Conservation (phyloP, 179 eudicot species). For the Carnegiea gigantea region DNA sequence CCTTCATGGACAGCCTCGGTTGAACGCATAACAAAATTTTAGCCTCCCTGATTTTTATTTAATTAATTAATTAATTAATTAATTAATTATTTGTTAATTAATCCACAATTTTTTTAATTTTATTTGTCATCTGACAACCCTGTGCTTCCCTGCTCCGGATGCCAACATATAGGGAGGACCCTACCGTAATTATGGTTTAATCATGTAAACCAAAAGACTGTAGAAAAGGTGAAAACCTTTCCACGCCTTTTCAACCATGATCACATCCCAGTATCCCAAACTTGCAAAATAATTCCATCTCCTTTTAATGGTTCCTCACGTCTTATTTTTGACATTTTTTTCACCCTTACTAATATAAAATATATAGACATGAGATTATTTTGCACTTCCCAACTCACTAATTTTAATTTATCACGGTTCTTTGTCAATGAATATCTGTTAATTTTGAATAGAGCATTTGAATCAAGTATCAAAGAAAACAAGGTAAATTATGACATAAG, state of each 20-base stretch:
- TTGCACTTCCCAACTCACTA: too few species aligned
- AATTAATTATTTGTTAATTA: not conserved
- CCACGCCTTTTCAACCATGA: conserved; percentile 1
- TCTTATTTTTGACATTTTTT: not conserved
- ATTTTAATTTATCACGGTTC: too few species aligned
- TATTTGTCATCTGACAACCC: not conserved
- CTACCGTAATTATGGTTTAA: conserved; percentile 32
- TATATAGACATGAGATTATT: too few species aligned
- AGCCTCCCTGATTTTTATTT: not conserved
- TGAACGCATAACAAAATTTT: conserved; percentile 5
- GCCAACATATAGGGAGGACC: not conserved
- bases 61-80: not conserved
- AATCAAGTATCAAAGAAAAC: too few species aligned
- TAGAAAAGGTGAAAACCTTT: conserved; percentile 26
- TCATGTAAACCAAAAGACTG: conserved; percentile 32
- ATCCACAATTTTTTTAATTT: not conserved
- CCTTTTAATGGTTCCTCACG: conserved; percentile 10
- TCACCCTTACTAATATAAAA: not conserved
- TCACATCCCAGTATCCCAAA: not conserved
- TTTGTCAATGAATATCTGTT: too few species aligned
- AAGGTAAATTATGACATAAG: too few species aligned
- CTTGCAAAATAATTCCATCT: conserved; percentile 14
- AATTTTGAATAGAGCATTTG: too few species aligned
- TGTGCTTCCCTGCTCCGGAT: not conserved
- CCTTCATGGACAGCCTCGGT: conserved; percentile 37